These are phyloP conservation scores for Heterobasidion annosum DNA, from an alignment of 1,284 basidiomycete species.

Conservation along the genomic window DNA sequence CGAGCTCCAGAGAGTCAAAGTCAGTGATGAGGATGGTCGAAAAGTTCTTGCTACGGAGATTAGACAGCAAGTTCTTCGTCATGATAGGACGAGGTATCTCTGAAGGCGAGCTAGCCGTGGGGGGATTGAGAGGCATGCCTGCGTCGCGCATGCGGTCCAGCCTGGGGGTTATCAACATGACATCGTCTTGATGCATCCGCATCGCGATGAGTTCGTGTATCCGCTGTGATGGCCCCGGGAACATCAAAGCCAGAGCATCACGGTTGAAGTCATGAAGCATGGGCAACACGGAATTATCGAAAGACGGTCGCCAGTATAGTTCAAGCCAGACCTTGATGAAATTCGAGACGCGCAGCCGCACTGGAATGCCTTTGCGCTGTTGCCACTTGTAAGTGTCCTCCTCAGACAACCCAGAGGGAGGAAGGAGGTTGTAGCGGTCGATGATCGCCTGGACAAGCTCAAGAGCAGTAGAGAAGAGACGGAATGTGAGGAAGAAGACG, in stretches of 20 bases:
- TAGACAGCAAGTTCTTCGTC: conserved; percentile 69
- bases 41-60: conserved; percentile 53
- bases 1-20: conserved; percentile 88
- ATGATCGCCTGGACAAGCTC: conserved; percentile 76
- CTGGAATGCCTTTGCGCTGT: conserved; percentile 80
- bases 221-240: conserved; percentile 61
- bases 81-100: conserved; percentile 78
- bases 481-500: conserved; percentile 94
- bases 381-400: conserved; percentile 73
- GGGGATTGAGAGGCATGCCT: conserved; percentile 61
- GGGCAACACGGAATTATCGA: conserved; percentile 55
- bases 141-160: conserved; percentile 58
- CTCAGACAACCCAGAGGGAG: conserved; percentile 46
- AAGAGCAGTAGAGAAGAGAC: conserved; percentile 79
- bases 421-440: conserved; percentile 71
- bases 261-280: conserved; percentile 56
- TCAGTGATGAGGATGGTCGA: conserved; percentile 69
- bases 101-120: conserved; percentile 35
- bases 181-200: conserved; percentile 37
- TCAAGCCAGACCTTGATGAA: conserved; percentile 93
- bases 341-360: conserved; percentile 85
- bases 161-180: conserved; percentile 39
- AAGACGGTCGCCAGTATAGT: conserved; percentile 72
- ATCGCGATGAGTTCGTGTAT: conserved; percentile 63
- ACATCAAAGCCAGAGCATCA: conserved; percentile 52